Base-by-base conservation (phyloP, 202 grass and related monocot species). In the Brachypodium distachyon region DNA sequence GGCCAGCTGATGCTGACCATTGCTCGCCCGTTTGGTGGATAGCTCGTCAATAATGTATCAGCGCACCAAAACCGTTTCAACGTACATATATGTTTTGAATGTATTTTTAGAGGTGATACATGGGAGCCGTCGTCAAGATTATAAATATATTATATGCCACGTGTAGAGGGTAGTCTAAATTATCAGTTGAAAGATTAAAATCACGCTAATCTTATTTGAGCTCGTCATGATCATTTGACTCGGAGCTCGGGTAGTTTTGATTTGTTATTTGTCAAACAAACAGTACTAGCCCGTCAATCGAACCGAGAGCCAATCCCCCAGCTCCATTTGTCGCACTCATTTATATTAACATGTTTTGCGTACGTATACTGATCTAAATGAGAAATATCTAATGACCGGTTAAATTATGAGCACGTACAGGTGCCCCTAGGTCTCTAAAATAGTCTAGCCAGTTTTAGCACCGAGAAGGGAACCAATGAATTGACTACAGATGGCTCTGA, bases 21-120 rank as follows among this genome's bases (percentile, higher is more conserved):
- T 70, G 81, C 28, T 75, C 62, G 33, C 48, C 75, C 22, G 29
- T 84, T 70, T 21, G 23, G 58, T 76, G 18, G 42, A 37, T 33
- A 29, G 37, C 69, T 62, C 85, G 31, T 55, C 73, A 56, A 49
- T 34, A 63, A 43, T 34, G 40, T 33, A 38, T n/a, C n/a, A n/a
- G n/a, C n/a, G n/a, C n/a, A n/a, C n/a, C n/a, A n/a, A n/a, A n/a
- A 56, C 21, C 22, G 14, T 14, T 28, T 56, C 11, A 25, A 28
- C 14, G 53, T 26, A 27, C 53, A 27, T 28, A 28, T 3, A 13
- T 5, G 22, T 13, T 28, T 57, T 14, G 12, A 6, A 57, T 16
- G 12, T 29, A 17, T 57, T 23, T 23, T 22, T 5, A 53, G 21
- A 53, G 19, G 21, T 23, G 50, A 21, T 9, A 3, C 19, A 7